phyloP scores from a whole-genome alignment of 225 moss, liverwort and hornwort species.

The Bryum argenteum region DNA sequence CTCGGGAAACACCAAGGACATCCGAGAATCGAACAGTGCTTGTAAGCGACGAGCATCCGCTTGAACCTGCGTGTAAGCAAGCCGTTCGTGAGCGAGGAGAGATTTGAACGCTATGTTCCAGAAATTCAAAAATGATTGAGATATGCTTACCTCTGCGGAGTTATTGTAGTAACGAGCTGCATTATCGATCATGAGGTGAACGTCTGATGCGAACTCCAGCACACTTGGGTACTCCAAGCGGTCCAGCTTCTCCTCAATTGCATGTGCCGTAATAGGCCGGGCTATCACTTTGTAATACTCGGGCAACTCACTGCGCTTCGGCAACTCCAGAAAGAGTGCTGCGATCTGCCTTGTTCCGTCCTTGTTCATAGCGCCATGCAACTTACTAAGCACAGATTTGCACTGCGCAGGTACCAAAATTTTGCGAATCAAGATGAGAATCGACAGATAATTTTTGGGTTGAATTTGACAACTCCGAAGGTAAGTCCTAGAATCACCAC shows the following conservation, averaged over 20 bases:
- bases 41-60: slow-evolving; percentile 88
- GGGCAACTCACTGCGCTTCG: slow-evolving; percentile 84
- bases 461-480: too few species aligned
- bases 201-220: slow-evolving; percentile 92
- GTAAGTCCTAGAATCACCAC: too few species aligned
- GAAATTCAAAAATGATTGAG: neutral
- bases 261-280: slow-evolving; percentile 80
- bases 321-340: slow-evolving; percentile 83
- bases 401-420: slow-evolving; percentile 62
- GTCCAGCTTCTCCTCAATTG: slow-evolving; percentile 90
- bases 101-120: neutral
- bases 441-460: too few species aligned
- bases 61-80: slow-evolving; percentile 73
- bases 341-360: slow-evolving; percentile 72
- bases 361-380: slow-evolving; percentile 91
- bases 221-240: slow-evolving; percentile 92
- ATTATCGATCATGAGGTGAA: slow-evolving; percentile 97
- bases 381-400: slow-evolving; percentile 87
- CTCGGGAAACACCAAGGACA: slow-evolving; percentile 90
- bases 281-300: slow-evolving; percentile 91
- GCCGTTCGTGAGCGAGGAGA: neutral
- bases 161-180: slow-evolving; percentile 74
- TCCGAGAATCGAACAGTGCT: slow-evolving; percentile 83
- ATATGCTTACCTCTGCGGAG: slow-evolving; percentile 59
- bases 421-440: neutral